Evolutionary conservation across 768 basidiomycete species (phyloP).

Genomic region (Calocybe cyanea): DNA sequence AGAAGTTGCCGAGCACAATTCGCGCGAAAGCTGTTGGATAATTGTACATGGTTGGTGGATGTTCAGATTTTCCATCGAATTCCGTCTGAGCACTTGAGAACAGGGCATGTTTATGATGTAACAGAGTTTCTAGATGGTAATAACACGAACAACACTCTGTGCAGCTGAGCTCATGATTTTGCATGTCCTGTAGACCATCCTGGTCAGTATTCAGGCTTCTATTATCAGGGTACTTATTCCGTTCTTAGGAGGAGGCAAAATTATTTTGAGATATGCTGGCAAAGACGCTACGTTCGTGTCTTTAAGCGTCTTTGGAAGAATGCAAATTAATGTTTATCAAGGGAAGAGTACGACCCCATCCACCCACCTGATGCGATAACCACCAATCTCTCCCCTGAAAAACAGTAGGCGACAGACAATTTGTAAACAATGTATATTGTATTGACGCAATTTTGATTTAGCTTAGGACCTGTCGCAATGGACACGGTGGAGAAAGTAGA

Average conservation of each 20-base stretch:
- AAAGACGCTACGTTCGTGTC: constrained; percentile 77
- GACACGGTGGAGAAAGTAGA: constrained; percentile 61
- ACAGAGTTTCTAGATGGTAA: constrained; percentile 72
- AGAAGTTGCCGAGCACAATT: constrained; percentile 53
- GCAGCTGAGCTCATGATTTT: not conserved
- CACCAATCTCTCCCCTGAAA: constrained; percentile 75
- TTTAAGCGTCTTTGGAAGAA: constrained; percentile 1
- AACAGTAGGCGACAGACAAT: constrained; percentile 51
- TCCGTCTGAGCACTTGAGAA: constrained; percentile 5
- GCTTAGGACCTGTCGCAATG: constrained; percentile 70
- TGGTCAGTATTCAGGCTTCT: constrained; percentile 29
- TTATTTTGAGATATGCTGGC: constrained; percentile 86
- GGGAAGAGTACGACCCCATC: constrained; percentile 81
- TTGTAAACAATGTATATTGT: not conserved
- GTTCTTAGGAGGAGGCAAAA: constrained; percentile 67
- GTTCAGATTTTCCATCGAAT: not conserved
- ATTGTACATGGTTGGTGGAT: constrained; percentile 68
- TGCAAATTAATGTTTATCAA: constrained; percentile 19
- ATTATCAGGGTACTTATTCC: constrained; percentile 4
- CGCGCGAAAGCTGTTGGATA: constrained; percentile 71
- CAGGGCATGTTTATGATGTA: constrained; percentile 75
- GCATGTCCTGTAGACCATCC: constrained; percentile 50
- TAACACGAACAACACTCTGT: constrained; percentile 4
- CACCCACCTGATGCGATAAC: constrained; percentile 83
- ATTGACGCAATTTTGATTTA: constrained; percentile 21